Base-by-base conservation (phyloP, 2,329 filamentous ascomycete genomes). In the Aureobasidium vineae region DNA sequence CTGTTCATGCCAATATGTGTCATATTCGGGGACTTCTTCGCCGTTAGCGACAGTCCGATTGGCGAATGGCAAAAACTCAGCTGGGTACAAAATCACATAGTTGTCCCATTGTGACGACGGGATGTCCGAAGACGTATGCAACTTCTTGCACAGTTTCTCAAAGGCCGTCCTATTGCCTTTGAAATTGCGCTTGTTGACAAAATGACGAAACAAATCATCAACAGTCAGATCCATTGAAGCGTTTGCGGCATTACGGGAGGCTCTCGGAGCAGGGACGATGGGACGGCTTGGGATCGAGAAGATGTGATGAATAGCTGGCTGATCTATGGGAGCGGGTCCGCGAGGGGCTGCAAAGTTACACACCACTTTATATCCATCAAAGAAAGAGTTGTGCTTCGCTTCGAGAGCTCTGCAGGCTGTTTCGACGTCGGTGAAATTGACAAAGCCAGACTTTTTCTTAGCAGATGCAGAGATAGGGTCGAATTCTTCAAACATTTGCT, bases 131-230 rank as follows among this genome's bases (percentile, higher is more conserved):
- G 61, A 56, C 1, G 15, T 38, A 16, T 47, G 61, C 5, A 65
- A 19, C 5, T 38, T 47, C 50, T 49, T 65, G 61, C 61, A 65
- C n/a, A 56, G 26, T 7, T 23, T 65, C n/a, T 36, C 50, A 36
- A 65, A 65, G 10, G 61, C 50, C n/a, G 52, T 54, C 13, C 28
- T 45, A 26, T 47, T 54, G 23, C 61, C 61, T 33, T 45, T 65
- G 40, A 43, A 65, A 5, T 50, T 50, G 19, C 41, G 61, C 50
- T 36, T 54, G n/a, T 26, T 11, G 7, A 33, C n/a, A n/a, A 65
- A 7, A 3, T 65, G 26, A 3, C n/a, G 23, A 23, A 56, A 56
- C 6, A 65, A 26, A 26, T 45, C 31, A 8, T 59, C 54, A 31
- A 41, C n/a, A 19, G 53, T 56, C 50, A 28, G 45, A 28, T 23